Evolutionary conservation across 306 rosid species (phyloP), one percentile per base, ranked within the genome.

Genomic region (Vachellia collinsii): DNA sequence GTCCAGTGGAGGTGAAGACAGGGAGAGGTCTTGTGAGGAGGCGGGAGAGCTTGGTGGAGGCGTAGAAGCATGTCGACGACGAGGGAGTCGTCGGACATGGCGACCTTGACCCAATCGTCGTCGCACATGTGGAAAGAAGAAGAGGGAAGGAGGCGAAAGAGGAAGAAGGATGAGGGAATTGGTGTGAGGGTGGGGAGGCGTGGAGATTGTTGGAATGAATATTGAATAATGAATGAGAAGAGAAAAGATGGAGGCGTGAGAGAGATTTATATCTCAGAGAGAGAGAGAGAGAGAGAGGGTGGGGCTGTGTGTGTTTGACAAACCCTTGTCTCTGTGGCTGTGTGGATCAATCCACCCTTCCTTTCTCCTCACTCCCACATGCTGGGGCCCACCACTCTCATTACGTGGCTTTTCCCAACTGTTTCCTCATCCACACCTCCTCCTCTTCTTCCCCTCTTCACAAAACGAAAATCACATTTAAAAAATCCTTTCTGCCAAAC

Each of bases 41-140:
- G 63, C 58, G 62, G 75, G 34, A 44, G 83, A 20, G 86, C 5
- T 23, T 68, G 81, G 22, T 59, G 77, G 72, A 94, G 72, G n/a
- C 75, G 78, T 23, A 91, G 88, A 3, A 93, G 90, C 6, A 85
- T 47, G 13, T 79, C 72, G 14, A 80, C 92, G 6, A 87, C 92
- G 5, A 79, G 61, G 22, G 83, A 70, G 76, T 88, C 88, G 77
- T 89, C 90, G 38, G 61, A 73, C 78, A 87, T 77, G 69, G 94
- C 94, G 0, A 43, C 66, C 43, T 84, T 67, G 62, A 88, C 81
- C 94, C 94, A 91, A 10, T 81, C 89, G 4, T 86, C 74, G 82
- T 75, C 88, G 76, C 76, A 67, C 84, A 81, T 81, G 5, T 19
- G 63, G 22, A 16, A 64, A 17, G 41, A 50, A 29, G 29, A 62